Conservation (phyloP, 148 eudicot genomes). For the Camellia sinensis region DNA sequence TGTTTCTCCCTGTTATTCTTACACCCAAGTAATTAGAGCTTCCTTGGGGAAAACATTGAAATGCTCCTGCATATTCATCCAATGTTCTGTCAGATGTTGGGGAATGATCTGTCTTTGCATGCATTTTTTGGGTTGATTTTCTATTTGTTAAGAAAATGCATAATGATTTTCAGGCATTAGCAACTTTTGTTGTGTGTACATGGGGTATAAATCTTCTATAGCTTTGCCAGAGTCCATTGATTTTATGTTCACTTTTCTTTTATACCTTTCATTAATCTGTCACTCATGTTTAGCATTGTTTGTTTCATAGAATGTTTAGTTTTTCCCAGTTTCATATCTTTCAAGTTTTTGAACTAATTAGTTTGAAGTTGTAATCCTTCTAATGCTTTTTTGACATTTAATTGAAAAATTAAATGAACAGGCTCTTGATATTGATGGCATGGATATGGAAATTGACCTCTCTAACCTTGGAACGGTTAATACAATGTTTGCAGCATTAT, state of each 20-base stretch:
- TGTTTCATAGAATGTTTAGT: not conserved
- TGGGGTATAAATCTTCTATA: not conserved
- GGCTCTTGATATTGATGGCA: constrained; percentile 95
- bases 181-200: not conserved
- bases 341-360: not conserved
- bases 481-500: constrained; percentile 95
- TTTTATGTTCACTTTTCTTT: not conserved
- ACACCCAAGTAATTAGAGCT: not conserved
- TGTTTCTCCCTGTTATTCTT: constrained; percentile 1
- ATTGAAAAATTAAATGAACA: constrained; percentile 19
- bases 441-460: constrained; percentile 98
- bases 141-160: not conserved
- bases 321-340: not conserved
- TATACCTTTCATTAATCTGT: not conserved
- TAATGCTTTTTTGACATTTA: not conserved
- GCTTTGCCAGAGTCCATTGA: not conserved
- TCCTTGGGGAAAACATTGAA: not conserved
- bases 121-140: not conserved
- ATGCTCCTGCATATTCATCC: constrained; percentile 5
- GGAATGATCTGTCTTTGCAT: not conserved
- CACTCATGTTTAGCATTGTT: not conserved
- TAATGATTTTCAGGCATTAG: not conserved
- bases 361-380: constrained; percentile 4
- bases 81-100: not conserved
- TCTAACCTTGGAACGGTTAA: constrained; percentile 98